Percentiles rank a stretch among this genome's conserved stretches.
Evolutionary conservation across 1,139 yeast species (phyloP).

Genomic region (Candida frijolesensis): DNA sequence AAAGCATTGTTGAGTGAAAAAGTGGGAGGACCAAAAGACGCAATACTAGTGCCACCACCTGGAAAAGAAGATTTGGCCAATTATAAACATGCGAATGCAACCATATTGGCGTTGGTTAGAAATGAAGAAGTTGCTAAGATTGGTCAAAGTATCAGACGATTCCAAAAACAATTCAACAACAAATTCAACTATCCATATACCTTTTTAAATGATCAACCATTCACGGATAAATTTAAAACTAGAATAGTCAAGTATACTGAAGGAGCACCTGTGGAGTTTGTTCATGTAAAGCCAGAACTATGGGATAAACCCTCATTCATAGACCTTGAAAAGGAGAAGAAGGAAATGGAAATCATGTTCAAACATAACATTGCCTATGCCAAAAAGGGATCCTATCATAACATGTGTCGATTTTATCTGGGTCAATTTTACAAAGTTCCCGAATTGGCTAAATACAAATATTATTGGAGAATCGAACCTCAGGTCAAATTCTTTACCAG

Average conservation of each 20-base stretch:
- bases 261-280: constrained; percentile 59
- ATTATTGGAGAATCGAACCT: constrained; percentile 88
- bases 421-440: constrained; percentile 66
- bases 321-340: constrained; percentile 43
- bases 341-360: constrained; percentile 41
- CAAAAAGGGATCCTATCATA: constrained; percentile 62
- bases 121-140: constrained; percentile 59
- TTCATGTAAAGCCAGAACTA: constrained; percentile 50
- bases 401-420: constrained; percentile 69
- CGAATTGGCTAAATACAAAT: constrained; percentile 48
- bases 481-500: constrained; percentile 66
- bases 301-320: constrained; percentile 71
- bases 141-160: constrained; percentile 52
- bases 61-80: constrained; percentile 16
- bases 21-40: constrained; percentile 54
- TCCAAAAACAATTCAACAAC: constrained; percentile 66
- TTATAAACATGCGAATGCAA: constrained; percentile 64
- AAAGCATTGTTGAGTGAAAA: constrained; percentile 29
- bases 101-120: constrained; percentile 70
- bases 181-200: constrained; percentile 81
- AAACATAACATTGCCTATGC: constrained; percentile 65
- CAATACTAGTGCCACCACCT: constrained; percentile 41
- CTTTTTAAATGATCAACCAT: constrained; percentile 71
- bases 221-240: constrained; percentile 56
- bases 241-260: constrained; percentile 39